Conservation (phyloP, 2,329 filamentous ascomycete genomes). For the Parascedosporium putredinis region DNA sequence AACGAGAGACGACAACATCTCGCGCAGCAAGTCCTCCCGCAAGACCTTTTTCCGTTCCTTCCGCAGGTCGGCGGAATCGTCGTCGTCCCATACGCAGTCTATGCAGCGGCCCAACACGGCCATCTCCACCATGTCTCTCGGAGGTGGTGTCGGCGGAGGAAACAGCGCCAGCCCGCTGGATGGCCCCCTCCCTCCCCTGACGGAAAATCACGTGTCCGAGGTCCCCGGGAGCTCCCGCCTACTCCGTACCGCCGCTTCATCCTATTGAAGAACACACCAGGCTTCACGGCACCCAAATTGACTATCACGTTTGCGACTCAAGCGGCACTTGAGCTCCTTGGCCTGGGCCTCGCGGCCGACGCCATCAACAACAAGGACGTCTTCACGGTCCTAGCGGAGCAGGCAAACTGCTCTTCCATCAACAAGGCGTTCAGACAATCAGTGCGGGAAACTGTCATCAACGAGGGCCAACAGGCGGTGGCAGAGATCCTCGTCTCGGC, state of each 20-base stretch:
- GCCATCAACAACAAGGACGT: conserved; percentile 37
- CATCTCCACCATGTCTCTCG: neutral
- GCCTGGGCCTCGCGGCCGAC: conserved; percentile 24
- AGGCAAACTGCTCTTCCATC: conserved; percentile 30
- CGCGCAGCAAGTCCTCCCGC: conserved; percentile 17
- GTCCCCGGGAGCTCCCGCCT: conserved; percentile 11
- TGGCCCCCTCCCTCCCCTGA: neutral
- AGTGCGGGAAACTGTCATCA: conserved; percentile 28
- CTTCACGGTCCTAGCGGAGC: conserved; percentile 42
- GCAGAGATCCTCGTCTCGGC: conserved; percentile 17
- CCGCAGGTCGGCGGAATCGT: neutral
- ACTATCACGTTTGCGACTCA: conserved; percentile 35
- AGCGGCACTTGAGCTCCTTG: conserved; percentile 35
- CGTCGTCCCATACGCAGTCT: neutral
- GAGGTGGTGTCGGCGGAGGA: no score
- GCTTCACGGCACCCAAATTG: conserved; percentile 20
- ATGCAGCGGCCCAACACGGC: neutral
- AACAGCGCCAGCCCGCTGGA: neutral
- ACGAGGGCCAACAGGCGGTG: conserved; percentile 24
- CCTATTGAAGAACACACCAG: conserved; percentile 19
- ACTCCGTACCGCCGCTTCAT: conserved; percentile 22
- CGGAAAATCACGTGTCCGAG: neutral
- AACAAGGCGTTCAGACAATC: conserved; percentile 32
- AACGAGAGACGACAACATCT: conserved; percentile 15
- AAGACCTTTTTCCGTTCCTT: conserved; percentile 25